Conservation (phyloP, 495 filamentous ascomycete species). For the Cudoniella acicularis region DNA sequence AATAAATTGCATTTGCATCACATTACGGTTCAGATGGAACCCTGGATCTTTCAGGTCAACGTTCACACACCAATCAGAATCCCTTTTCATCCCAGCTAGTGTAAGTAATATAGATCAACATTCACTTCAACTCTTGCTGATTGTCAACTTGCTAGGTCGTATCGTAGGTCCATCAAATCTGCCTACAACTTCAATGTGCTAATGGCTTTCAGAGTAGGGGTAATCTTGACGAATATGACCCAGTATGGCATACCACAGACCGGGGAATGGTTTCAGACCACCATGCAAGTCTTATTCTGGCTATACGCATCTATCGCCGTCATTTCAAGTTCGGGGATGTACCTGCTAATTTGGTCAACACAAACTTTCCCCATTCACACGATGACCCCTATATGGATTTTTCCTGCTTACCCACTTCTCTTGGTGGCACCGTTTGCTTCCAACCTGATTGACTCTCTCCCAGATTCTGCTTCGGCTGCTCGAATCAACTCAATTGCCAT, state of each 20-base stretch:
- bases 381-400: slow-evolving; percentile 93
- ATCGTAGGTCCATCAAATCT: slow-evolving; percentile 29
- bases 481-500: slow-evolving; percentile 54
- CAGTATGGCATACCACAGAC: slow-evolving; percentile 69
- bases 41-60: slow-evolving; percentile 69
- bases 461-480: slow-evolving; percentile 27
- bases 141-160: slow-evolving; percentile 33
- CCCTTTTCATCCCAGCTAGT: slow-evolving; percentile 71
- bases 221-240: slow-evolving; percentile 73
- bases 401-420: slow-evolving; percentile 82
- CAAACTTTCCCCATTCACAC: slow-evolving; percentile 74
- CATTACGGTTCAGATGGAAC: slow-evolving; percentile 64
- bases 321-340: slow-evolving; percentile 62
- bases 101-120: too few relatives aligned
- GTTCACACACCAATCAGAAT: slow-evolving; percentile 75
- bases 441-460: slow-evolving; percentile 52
- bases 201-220: slow-evolving; percentile 48
- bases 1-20: slow-evolving; percentile 63
- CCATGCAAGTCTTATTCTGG: slow-evolving; percentile 70
- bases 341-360: slow-evolving; percentile 65
- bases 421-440: slow-evolving; percentile 73
- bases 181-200: not conserved
- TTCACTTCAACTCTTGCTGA: too few relatives aligned
- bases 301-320: slow-evolving; percentile 63
- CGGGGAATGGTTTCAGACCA: slow-evolving; percentile 63